phyloP scores from a whole-genome alignment of 2,329 filamentous ascomycete species.

The Microcera coccophila region DNA sequence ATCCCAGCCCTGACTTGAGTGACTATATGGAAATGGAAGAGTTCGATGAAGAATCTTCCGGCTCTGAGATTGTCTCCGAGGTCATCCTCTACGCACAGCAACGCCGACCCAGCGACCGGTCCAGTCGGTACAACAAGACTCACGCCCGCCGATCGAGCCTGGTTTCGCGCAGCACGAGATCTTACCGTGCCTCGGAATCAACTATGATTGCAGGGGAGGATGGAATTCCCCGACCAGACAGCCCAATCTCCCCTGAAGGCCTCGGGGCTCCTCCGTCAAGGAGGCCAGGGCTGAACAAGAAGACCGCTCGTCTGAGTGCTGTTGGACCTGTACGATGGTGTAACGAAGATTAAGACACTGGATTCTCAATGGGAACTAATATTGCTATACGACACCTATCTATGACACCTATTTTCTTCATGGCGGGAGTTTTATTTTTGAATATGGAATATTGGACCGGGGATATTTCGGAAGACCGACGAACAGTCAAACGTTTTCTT shows the following conservation, averaged over 20 bases:
- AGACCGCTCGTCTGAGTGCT: slow-evolving; percentile 37
- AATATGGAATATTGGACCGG: slow-evolving; percentile 6
- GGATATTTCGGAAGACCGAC: slow-evolving; percentile 21
- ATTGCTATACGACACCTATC: slow-evolving; percentile 4
- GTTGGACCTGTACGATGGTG: slow-evolving; percentile 26
- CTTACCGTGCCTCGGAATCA: slow-evolving; percentile 1
- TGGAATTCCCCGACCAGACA: slow-evolving; percentile 40
- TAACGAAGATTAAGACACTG: slow-evolving; percentile 20
- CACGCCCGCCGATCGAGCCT: slow-evolving; percentile 3
- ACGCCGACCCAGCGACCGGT: slow-evolving; percentile 10
- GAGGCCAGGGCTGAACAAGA: slow-evolving; percentile 33
- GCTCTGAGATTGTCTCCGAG: slow-evolving; percentile 14
- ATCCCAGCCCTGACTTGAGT: slow-evolving; percentile 36
- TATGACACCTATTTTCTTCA: slow-evolving; percentile 5
- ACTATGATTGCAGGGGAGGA: slow-evolving; percentile 11
- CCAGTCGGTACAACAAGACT: slow-evolving; percentile 11
- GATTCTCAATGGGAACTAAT: neutral
- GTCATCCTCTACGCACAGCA: slow-evolving; percentile 15
- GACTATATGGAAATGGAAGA: slow-evolving; percentile 37
- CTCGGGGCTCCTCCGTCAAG: slow-evolving; percentile 25
- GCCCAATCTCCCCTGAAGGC: slow-evolving; percentile 35
- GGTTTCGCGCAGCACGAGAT: slow-evolving; percentile 6
- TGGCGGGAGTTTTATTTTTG: slow-evolving; percentile 10
- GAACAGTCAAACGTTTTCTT: slow-evolving; percentile 19
- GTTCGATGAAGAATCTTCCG: slow-evolving; percentile 15